Base-by-base conservation (phyloP, 768 basidiomycete genomes). In the Clavulina sp. region DNA sequence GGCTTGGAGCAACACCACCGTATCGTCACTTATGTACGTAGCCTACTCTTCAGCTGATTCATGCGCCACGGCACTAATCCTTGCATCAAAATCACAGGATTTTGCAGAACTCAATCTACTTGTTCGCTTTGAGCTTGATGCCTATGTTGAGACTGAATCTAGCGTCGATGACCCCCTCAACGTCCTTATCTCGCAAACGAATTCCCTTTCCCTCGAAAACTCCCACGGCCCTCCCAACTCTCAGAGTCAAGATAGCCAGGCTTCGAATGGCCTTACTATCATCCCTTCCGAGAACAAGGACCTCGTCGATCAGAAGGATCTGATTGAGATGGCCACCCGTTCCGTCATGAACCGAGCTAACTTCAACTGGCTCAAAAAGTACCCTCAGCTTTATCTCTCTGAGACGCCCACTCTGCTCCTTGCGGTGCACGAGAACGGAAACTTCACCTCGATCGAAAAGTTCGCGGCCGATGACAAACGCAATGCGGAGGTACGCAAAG, bases 301-400 rank as follows among this genome's bases (percentile, higher is more conserved):
- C 13, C 21, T 66, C 30, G 66, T 72, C n/a, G 65, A 71, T 0
- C 65, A 72, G 34, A 64, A 69, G 0, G 59, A 69, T 4, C 63
- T 73, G 48, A 59, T 75, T 32, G 73, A 76, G 57, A 59, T 75
- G 19, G 68, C 67, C 18, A 75, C 75, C 2, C 67, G 69, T 32
- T 66, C 69, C 4, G 59, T 62, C 28, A 60, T 51, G 65, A 60
- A 44, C 57, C 60, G 33, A 53, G 52, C 5, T 18, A 21, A 43
- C 4, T 19, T 69, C 66, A 31, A 79, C 58, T 83, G 80, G 80
- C 65, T 59, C 28, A 78, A 81, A 9, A 64, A 67, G 1, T 82
- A 76, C 60, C 74, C 77, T 0, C 81, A 84, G 59, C 63, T 84
- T 9, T 78, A 73, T 60, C 70, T 85, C 51, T 81, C 83, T 4